These are phyloP conservation scores for Podaxis pistillaris DNA, from an alignment of 768 basidiomycete genomes.

Conservation along the genomic window DNA sequence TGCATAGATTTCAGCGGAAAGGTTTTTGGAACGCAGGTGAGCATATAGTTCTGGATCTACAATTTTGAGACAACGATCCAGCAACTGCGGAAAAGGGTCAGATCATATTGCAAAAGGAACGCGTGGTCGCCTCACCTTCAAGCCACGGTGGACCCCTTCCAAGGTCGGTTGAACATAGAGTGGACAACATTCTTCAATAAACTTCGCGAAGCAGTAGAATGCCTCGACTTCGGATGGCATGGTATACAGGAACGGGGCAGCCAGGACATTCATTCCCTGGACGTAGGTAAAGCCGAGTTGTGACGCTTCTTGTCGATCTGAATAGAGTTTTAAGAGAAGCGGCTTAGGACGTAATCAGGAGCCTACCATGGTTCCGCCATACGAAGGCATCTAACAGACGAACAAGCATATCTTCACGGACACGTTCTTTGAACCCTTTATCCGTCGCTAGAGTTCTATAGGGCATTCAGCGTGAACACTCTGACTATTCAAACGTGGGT, in stretches of 20 bases:
- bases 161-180: slow-evolving; percentile 96
- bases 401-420: slow-evolving; percentile 95
- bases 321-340: neutral
- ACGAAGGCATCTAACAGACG: slow-evolving; percentile 97
- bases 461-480: neutral
- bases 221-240: slow-evolving; percentile 99
- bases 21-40: slow-evolving; percentile 83
- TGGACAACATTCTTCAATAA: slow-evolving; percentile 93
- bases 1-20: slow-evolving; percentile 95
- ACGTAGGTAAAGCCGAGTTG: slow-evolving; percentile 92
- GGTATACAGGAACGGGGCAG: slow-evolving; percentile 95
- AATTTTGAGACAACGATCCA: slow-evolving; percentile 89
- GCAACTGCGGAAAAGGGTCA: slow-evolving; percentile 51
- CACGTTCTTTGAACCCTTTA: slow-evolving; percentile 95
- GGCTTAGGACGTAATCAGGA: neutral
- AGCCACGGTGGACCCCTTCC: slow-evolving; percentile 91
- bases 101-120: neutral
- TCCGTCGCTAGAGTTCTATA: slow-evolving; percentile 90
- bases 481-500: neutral
- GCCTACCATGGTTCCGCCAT: slow-evolving; percentile 85
- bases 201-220: slow-evolving; percentile 94
- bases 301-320: slow-evolving; percentile 77
- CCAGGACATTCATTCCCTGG: slow-evolving; percentile 99
- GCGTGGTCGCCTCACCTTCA: slow-evolving; percentile 62
- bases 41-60: slow-evolving; percentile 85